These are phyloP conservation scores for Sporobolomyces roseus DNA, from an alignment of 768 basidiomycete species.

Conservation along the genomic window DNA sequence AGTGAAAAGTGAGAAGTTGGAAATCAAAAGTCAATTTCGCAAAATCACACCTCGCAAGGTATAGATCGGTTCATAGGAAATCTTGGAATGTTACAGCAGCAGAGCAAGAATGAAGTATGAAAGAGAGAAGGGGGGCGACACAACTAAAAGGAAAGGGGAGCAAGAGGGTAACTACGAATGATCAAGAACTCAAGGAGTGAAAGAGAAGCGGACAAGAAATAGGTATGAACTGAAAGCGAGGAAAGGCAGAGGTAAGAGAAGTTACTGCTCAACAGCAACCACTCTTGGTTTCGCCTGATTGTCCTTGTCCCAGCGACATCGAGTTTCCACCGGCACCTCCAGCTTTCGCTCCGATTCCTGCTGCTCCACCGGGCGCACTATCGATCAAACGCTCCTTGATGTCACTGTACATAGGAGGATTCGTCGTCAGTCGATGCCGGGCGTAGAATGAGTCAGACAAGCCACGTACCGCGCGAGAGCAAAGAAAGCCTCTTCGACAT, in stretches of 20 bases:
- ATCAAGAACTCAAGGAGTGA: no score
- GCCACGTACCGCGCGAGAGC: constrained; percentile 75
- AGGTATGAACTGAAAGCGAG: not conserved
- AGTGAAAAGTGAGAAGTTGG: no score
- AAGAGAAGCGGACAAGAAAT: not conserved
- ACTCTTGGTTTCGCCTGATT: constrained; percentile 18
- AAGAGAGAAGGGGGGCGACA: not conserved
- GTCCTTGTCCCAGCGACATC: constrained; percentile 10
- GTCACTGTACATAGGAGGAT: constrained; percentile 57
- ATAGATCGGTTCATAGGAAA: no score
- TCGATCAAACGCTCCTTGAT: constrained; percentile 97
- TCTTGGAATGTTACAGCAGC: no score
- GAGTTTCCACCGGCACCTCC: constrained; percentile 24
- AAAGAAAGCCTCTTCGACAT: constrained; percentile 98
- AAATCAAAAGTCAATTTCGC: no score
- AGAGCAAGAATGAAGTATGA: not conserved
- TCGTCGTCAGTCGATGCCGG: not conserved
- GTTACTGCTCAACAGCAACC: constrained; percentile 31
- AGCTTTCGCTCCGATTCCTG: constrained; percentile 1
- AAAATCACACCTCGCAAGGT: no score
- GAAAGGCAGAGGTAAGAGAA: not conserved
- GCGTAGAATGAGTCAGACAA: not conserved
- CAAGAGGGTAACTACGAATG: not conserved
- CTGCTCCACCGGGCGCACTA: constrained; percentile 53
- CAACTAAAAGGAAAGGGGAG: not conserved